phyloP scores from a whole-genome alignment of 345 rosid species.

The Citrus reticulata region DNA sequence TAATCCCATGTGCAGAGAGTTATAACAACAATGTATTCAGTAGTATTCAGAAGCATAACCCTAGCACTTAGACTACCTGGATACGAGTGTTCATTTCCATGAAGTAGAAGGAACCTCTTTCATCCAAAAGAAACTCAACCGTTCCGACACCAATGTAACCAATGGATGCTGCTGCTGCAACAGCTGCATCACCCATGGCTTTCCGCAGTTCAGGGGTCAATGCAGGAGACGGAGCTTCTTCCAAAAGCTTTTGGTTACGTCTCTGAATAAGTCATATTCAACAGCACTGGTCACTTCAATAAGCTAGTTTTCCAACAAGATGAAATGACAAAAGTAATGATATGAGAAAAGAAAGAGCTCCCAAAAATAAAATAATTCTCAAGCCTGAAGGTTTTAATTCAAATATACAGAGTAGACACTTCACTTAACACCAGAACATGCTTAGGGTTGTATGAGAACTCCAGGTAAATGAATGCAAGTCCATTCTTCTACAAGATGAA shows the following conservation, averaged over 20 bases:
- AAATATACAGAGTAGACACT: background rate
- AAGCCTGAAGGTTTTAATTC: background rate
- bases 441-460: background rate
- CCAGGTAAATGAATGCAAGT: background rate
- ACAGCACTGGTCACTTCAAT: slow-evolving; percentile 11
- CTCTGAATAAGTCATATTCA: slow-evolving; percentile 52
- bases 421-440: background rate
- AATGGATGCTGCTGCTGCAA: slow-evolving; percentile 98
- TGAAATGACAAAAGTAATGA: background rate
- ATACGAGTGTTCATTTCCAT: slow-evolving; percentile 99
- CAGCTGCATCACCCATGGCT: slow-evolving; percentile 99
- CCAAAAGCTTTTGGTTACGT: slow-evolving; percentile 91
- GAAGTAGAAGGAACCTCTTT: slow-evolving; percentile 96
- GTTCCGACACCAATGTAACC: slow-evolving; percentile 98
- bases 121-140: slow-evolving; percentile 95
- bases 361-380: background rate
- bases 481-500: background rate
- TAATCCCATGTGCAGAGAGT: background rate
- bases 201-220: slow-evolving; percentile 87
- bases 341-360: background rate
- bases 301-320: slow-evolving; percentile 7
- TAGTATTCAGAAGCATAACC: background rate
- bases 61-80: slow-evolving; percentile 51
- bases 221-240: slow-evolving; percentile 99
- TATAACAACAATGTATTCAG: background rate